Evolutionary conservation across 768 basidiomycete species (phyloP).

Genomic region (Kwoniella bestiolae): DNA sequence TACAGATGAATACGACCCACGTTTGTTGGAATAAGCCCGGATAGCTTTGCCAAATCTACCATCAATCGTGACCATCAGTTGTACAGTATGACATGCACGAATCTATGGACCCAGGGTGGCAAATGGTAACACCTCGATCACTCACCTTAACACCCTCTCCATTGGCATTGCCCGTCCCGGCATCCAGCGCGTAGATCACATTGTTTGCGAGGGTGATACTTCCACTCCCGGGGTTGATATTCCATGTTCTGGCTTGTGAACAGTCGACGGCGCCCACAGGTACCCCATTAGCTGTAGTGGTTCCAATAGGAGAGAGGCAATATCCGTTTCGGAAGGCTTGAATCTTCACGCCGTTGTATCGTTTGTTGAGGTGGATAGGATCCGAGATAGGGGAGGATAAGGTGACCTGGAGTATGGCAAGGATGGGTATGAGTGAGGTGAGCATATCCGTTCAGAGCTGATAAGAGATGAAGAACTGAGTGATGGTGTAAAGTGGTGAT

Average conservation of each 20-base stretch:
- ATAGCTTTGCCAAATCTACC: slow-evolving; percentile 26
- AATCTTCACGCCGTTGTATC: slow-evolving; percentile 22
- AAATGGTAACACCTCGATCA: background rate
- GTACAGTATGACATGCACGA: no score
- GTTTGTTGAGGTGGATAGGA: background rate
- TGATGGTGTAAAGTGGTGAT: no score
- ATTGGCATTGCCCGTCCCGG: slow-evolving; percentile 17
- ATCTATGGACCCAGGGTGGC: no score
- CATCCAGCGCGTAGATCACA: slow-evolving; percentile 19
- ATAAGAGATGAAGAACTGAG: no score
- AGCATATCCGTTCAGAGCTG: no score
- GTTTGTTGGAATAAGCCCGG: slow-evolving; percentile 28
- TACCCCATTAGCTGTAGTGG: slow-evolving; percentile 6
- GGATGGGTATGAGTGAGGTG: background rate
- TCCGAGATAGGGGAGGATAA: slow-evolving; percentile 3
- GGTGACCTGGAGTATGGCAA: background rate
- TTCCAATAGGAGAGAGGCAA: slow-evolving; percentile 16
- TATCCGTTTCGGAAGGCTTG: slow-evolving; percentile 22
- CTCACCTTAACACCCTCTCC: slow-evolving; percentile 22
- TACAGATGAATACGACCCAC: slow-evolving; percentile 4
- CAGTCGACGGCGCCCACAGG: slow-evolving; percentile 17
- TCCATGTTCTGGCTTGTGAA: slow-evolving; percentile 19
- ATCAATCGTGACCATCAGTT: background rate
- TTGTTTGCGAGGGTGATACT: slow-evolving; percentile 1
- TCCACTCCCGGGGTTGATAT: slow-evolving; percentile 29